Evolutionary conservation across 106 monocot species (phyloP).

Genomic region (Allium fistulosum): DNA sequence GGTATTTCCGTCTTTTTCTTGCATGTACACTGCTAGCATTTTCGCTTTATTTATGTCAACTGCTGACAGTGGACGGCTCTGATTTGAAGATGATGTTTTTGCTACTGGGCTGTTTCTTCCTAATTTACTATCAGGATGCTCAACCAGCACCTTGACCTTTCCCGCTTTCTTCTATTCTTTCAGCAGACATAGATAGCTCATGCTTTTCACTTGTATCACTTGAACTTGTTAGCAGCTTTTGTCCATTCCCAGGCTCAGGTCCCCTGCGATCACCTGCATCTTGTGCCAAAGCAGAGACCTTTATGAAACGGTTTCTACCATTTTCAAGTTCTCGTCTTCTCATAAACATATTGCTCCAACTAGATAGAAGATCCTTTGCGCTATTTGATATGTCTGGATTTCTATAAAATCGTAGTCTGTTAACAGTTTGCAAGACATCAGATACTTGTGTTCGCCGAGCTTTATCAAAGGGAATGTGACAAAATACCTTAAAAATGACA

Average conservation of each 20-base stretch:
- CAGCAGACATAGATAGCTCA: slow-evolving; percentile 15
- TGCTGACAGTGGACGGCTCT: slow-evolving; percentile 80
- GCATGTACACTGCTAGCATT: slow-evolving; percentile 74
- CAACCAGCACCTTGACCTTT: slow-evolving; percentile 66
- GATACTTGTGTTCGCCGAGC: slow-evolving; percentile 76
- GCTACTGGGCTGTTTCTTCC: slow-evolving; percentile 34
- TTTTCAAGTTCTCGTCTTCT: slow-evolving; percentile 56
- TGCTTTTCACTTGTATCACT: slow-evolving; percentile 52
- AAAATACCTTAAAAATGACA: slow-evolving; percentile 86
- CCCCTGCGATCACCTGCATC: slow-evolving; percentile 45
- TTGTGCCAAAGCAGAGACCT: slow-evolving; percentile 55
- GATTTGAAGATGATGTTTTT: slow-evolving; percentile 29
- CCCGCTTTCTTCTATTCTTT: slow-evolving; percentile 73
- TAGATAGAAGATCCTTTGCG: slow-evolving; percentile 67
- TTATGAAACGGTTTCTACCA: slow-evolving; percentile 20
- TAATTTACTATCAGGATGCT: slow-evolving; percentile 53
- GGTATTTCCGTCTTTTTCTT: slow-evolving; percentile 72
- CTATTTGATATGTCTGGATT: slow-evolving; percentile 93
- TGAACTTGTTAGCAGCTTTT: slow-evolving; percentile 60
- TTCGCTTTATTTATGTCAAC: slow-evolving; percentile 99
- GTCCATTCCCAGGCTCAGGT: slow-evolving; percentile 23
- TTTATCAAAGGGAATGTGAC: slow-evolving; percentile 81
- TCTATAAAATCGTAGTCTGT: slow-evolving; percentile 90
- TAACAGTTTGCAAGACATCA: slow-evolving; percentile 67
- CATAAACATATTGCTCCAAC: slow-evolving; percentile 85